A percentile compares a stretch with the other conserved stretches of the same genome.
These are phyloP conservation scores for Mortierella hygrophila DNA, from an alignment of 192 early-diverging fungal species.

Conservation along the genomic window DNA sequence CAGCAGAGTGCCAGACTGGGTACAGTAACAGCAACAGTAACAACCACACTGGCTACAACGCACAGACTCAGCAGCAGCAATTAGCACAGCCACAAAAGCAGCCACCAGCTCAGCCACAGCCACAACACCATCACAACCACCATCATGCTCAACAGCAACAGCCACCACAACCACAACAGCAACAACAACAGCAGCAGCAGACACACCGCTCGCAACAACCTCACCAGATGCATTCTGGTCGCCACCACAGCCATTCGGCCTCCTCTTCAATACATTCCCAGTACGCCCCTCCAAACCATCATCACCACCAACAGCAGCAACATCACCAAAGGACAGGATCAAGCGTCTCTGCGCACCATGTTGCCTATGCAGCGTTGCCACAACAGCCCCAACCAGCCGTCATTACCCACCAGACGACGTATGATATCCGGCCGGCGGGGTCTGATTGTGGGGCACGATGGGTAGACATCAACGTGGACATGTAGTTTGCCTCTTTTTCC, in stretches of 20 bases:
- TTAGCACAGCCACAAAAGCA: neutral
- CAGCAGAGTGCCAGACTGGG: slow-evolving; percentile 11
- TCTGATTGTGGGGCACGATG: slow-evolving; percentile 47
- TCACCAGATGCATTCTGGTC: slow-evolving; percentile 35
- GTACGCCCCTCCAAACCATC: slow-evolving; percentile 7
- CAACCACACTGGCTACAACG: neutral
- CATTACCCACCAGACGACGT: slow-evolving; percentile 41
- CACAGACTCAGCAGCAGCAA: slow-evolving; percentile 7
- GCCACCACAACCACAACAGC: slow-evolving; percentile 24
- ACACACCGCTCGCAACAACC: slow-evolving; percentile 1
- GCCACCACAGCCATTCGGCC: slow-evolving; percentile 41
- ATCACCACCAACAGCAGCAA: neutral
- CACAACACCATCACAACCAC: slow-evolving; percentile 13
- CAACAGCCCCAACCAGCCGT: slow-evolving; percentile 50
- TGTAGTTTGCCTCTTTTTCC: slow-evolving; percentile 4
- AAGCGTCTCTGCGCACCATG: slow-evolving; percentile 36
- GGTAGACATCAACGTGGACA: slow-evolving; percentile 45
- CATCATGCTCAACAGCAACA: slow-evolving; percentile 8
- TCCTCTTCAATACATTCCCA: slow-evolving; percentile 42
- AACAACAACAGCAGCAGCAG: slow-evolving; percentile 15
- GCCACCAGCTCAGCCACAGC: slow-evolving; percentile 9
- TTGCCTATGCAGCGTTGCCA: slow-evolving; percentile 28
- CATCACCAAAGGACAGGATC: slow-evolving; percentile 32
- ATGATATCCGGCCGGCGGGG: slow-evolving; percentile 35
- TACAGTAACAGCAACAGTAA: neutral